These are phyloP conservation scores for Euphrasia arctica DNA, from an alignment of 305 asterid genomes.

Conservation along the genomic window DNA sequence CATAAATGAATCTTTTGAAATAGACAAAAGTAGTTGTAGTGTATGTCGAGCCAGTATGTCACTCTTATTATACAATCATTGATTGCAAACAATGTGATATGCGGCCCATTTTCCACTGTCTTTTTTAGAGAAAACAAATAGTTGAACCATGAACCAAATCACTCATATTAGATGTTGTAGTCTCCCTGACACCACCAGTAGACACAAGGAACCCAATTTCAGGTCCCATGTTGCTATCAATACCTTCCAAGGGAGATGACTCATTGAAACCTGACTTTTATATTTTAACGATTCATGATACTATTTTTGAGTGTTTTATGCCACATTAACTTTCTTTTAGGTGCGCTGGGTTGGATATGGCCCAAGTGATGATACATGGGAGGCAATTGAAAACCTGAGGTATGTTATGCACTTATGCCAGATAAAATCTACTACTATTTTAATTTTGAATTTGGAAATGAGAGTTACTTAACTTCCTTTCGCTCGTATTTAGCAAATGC, in stretches of 20 bases:
- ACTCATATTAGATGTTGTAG: not conserved
- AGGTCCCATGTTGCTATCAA: constrained; percentile 1
- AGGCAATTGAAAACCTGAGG: constrained; percentile 67
- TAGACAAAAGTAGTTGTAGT: constrained; percentile 18
- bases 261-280: constrained; percentile 18
- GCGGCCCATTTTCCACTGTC: not conserved
- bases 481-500: constrained; percentile 49
- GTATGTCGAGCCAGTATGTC: not conserved
- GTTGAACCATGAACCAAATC: not conserved
- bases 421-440: constrained; percentile 18
- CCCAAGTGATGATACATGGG: constrained; percentile 81
- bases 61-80: not conserved
- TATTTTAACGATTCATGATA: constrained; percentile 4
- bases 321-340: constrained; percentile 37
- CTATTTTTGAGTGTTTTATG: not conserved
- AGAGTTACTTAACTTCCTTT: constrained; percentile 23
- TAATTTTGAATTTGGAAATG: constrained; percentile 3
- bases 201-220: not conserved
- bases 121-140: not conserved
- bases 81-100: not conserved
- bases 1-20: constrained; percentile 11
- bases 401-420: constrained; percentile 31
- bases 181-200: constrained; percentile 8
- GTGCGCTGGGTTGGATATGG: constrained; percentile 88
- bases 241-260: constrained; percentile 11